Evolutionary conservation across 306 rosid species (phyloP).

Genomic region (Sophora flavescens): DNA sequence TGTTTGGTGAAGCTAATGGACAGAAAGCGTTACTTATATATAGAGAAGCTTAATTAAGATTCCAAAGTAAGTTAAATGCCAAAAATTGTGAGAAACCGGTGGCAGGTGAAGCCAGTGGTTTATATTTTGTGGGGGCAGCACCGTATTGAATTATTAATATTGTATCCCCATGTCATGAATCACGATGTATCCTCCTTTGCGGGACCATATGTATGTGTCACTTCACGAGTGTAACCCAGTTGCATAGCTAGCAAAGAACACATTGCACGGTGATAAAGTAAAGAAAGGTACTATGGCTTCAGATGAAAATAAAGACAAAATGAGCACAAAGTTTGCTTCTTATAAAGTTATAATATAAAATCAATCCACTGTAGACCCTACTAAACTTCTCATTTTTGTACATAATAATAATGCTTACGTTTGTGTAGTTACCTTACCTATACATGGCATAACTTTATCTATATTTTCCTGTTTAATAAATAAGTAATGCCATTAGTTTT

Average conservation of each 20-base stretch:
- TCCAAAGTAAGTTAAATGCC: neutral
- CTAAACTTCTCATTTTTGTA: too few species aligned
- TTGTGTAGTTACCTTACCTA: neutral
- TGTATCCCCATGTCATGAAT: too few species aligned
- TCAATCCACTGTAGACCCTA: neutral
- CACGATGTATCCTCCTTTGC: neutral
- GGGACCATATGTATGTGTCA: constrained; percentile 3
- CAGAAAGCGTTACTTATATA: neutral
- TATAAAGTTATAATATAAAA: neutral
- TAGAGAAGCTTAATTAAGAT: neutral
- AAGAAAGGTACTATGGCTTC: too few species aligned
- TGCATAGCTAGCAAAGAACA: neutral
- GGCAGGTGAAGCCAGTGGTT: constrained; percentile 6
- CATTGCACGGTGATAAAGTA: too few species aligned
- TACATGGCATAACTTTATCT: neutral
- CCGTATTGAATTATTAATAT: too few species aligned
- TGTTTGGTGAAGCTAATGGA: neutral
- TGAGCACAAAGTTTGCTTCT: neutral
- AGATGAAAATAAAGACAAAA: neutral
- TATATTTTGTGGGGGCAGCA: neutral
- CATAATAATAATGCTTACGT: neutral
- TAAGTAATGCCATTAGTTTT: neutral
- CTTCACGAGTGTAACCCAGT: neutral
- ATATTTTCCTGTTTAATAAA: neutral
- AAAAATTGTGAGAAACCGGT: constrained; percentile 9